Evolutionary conservation across 2,329 filamentous ascomycete genomes (phyloP), one percentile per base, ranked within the genome.

Genomic region (Golovinomyces cichoracearum): DNA sequence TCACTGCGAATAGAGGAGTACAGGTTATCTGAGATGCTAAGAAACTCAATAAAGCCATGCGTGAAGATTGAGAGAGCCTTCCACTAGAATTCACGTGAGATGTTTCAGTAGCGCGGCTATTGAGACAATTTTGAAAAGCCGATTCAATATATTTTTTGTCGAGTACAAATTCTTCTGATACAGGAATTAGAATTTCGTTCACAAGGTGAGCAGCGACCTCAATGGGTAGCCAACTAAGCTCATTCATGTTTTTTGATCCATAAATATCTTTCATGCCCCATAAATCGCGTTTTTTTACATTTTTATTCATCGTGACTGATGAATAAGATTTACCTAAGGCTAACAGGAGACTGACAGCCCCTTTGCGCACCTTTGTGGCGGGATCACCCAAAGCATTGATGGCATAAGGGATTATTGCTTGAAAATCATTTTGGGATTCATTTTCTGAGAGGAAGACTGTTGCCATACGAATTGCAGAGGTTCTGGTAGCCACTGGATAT

Each of bases 101-200:
- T 2, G 54, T 55, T 31, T 59, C 58, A 42, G 64, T 64, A 19
- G 62, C 60, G 17, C 61, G 57, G 48, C 73, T 72, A 54, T 78
- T 74, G 10, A 90, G 60, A 0, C 70, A 64, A 27, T 67, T 69
- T 51, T 73, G 69, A 4, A 93, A 61, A 2, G 78, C 70, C 19
- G 73, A 72, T 23, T 71, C 66, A 41, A 93, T 69, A 52, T 90
- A 78, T 25, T 71, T 73, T 3, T 74, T 66, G 58, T 95, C 85
- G 54, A 94, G 73, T 3, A 88, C 70, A 57, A 80, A 92, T 62
- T 94, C 90, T 62, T 94, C 86, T 9, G 93, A 64, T 1, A 72
- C 73, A 0, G 83, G 83, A 19, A 83, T 62, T n/a, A 94, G 63
- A 33, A 80, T 68, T 19, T 73, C 68, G 19, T 74, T 69, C 0